Evolutionary conservation across 208 protist species (phyloP).

Genomic region (Herpetomonas samuelpessoai): DNA sequence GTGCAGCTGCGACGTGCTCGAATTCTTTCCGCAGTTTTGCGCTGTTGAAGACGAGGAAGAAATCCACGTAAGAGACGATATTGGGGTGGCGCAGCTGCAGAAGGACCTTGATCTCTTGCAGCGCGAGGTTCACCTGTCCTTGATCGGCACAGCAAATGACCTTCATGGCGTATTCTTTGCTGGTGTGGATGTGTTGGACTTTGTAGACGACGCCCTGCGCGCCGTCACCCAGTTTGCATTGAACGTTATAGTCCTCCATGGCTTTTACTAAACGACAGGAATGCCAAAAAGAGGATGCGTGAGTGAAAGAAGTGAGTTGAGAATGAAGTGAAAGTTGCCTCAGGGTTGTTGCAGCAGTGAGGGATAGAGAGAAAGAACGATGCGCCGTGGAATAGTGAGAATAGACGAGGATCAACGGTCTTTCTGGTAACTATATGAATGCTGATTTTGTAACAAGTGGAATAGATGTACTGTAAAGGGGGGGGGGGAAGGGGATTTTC

Average conservation of each 20-base stretch:
- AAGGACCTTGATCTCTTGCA: slow-evolving; percentile 88
- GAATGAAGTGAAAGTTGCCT: no score
- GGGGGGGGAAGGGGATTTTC: slow-evolving; percentile 5
- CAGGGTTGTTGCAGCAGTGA: no score
- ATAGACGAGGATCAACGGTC: no score
- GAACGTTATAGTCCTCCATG: slow-evolving; percentile 83
- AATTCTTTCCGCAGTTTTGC: slow-evolving; percentile 50
- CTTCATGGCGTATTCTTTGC: slow-evolving; percentile 79
- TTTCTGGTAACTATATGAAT: slow-evolving; percentile 2
- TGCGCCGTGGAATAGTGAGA: no score
- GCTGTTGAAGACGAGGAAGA: slow-evolving; percentile 81
- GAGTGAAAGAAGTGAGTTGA: no score
- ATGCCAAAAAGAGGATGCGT: neutral
- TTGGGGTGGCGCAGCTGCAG: slow-evolving; percentile 70
- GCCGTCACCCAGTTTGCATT: slow-evolving; percentile 68
- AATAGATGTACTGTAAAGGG: neutral
- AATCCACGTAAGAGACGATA: slow-evolving; percentile 87
- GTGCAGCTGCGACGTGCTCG: slow-evolving; percentile 7
- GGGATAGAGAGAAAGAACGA: no score
- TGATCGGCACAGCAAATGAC: slow-evolving; percentile 69
- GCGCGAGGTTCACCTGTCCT: slow-evolving; percentile 63
- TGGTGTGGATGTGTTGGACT: slow-evolving; percentile 48
- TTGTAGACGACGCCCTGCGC: slow-evolving; percentile 80
- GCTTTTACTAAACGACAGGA: slow-evolving; percentile 4
- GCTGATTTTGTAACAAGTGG: slow-evolving; percentile 2